Evolutionary conservation across 2,329 filamentous ascomycete genomes (phyloP).

Genomic region (Ceratocystis cubensis): DNA sequence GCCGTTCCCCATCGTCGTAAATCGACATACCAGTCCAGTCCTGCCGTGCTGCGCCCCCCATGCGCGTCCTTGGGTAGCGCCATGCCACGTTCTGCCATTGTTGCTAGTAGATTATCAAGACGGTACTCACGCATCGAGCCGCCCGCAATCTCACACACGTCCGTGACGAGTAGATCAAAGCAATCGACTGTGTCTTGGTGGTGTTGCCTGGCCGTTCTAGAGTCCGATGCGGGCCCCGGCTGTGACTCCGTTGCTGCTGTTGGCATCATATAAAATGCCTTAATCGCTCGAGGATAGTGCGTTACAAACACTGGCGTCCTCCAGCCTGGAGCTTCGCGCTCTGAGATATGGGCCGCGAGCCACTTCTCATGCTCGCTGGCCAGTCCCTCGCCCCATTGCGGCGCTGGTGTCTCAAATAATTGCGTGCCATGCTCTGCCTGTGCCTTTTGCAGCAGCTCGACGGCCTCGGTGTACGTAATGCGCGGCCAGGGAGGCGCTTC

Average conservation of each 20-base stretch:
- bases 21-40: constrained; percentile 75
- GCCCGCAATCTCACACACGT: constrained; percentile 74
- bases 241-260: background rate
- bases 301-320: constrained; percentile 74
- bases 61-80: constrained; percentile 26
- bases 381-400: constrained; percentile 60
- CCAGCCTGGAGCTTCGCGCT: constrained; percentile 33
- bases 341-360: constrained; percentile 56
- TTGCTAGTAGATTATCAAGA: constrained; percentile 49
- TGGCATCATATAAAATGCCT: constrained; percentile 65
- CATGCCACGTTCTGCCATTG: constrained; percentile 59
- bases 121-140: constrained; percentile 83
- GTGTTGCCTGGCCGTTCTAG: too few species aligned
- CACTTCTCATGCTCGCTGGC: constrained; percentile 90
- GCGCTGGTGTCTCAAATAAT: constrained; percentile 51
- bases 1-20: constrained; percentile 82
- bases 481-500: constrained; percentile 52
- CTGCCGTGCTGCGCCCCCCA: constrained; percentile 22
- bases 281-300: constrained; percentile 75
- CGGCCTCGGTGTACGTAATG: constrained; percentile 70
- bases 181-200: constrained; percentile 56
- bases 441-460: constrained; percentile 52
- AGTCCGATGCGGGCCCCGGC: background rate
- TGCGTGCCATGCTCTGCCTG: constrained; percentile 27
- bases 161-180: constrained; percentile 80